These are phyloP conservation scores for Paramecium primaurelia DNA, from an alignment of 73 alveolate genomes.

Conservation along the genomic window DNA sequence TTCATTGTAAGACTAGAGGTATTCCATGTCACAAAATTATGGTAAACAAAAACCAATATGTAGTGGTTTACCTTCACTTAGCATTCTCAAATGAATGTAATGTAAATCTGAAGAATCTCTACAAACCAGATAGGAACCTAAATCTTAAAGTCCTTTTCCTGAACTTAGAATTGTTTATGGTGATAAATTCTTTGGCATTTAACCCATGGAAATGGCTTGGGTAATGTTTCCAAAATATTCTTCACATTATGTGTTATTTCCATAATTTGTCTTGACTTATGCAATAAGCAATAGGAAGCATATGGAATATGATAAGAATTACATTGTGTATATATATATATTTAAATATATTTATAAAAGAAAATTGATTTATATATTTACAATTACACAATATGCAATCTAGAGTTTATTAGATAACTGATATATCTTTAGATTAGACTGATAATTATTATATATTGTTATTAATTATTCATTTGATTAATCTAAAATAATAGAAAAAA, in stretches of 20 bases:
- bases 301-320: not conserved
- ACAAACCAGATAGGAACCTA: conserved; percentile 39
- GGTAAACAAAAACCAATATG: conserved; percentile 24
- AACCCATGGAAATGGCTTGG: not conserved
- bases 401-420: not conserved
- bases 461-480: not conserved
- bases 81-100: conserved; percentile 24
- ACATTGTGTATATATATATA: not conserved
- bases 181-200: not conserved
- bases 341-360: not conserved
- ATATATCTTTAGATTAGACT: not conserved
- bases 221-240: not conserved
- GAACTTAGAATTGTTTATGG: not conserved
- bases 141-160: conserved; percentile 7
- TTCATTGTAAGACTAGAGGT: not conserved
- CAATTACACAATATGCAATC: not conserved
- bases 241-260: not conserved
- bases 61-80: not conserved
- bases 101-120: not conserved
- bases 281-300: not conserved
- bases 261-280: not conserved
- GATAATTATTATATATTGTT: too few relatives aligned
- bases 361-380: not conserved
- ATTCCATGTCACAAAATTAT: not conserved
- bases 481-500: not conserved